A percentile compares a stretch with the other conserved stretches of the same genome.
Conservation (phyloP, 2,329 filamentous ascomycete genomes). For the Talaromyces sp. region DNA sequence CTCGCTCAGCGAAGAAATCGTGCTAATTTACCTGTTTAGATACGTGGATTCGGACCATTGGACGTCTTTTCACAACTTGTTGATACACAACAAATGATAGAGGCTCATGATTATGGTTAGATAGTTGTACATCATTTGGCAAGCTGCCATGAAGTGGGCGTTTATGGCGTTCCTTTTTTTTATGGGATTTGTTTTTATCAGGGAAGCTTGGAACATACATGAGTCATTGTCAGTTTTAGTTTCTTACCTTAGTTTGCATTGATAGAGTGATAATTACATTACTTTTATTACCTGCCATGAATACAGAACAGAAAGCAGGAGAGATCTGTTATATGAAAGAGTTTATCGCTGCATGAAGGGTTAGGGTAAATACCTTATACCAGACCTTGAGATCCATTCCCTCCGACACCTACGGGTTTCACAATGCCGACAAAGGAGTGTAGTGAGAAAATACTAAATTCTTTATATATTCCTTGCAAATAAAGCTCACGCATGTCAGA, state of each 20-base stretch:
- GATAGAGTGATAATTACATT: too few relatives aligned
- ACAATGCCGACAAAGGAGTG: too few relatives aligned
- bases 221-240: background rate
- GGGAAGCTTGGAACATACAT: background rate
- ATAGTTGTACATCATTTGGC: background rate
- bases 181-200: background rate
- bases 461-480: background rate
- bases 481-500: too few relatives aligned
- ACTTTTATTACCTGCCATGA: too few relatives aligned
- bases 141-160: background rate
- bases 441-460: too few relatives aligned
- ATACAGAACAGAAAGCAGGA: too few relatives aligned
- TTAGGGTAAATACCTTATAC: too few relatives aligned
- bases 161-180: background rate
- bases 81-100: constrained; percentile 71
- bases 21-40: constrained; percentile 34
- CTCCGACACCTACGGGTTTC: too few relatives aligned
- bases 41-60: constrained; percentile 80
- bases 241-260: background rate
- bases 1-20: constrained; percentile 1
- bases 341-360: too few relatives aligned
- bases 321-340: too few relatives aligned
- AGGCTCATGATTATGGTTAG: background rate
- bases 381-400: too few relatives aligned
- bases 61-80: constrained; percentile 76